Evolutionary conservation across 2,329 filamentous ascomycete genomes (phyloP).

Genomic region (Apiospora rasikravindrae): DNA sequence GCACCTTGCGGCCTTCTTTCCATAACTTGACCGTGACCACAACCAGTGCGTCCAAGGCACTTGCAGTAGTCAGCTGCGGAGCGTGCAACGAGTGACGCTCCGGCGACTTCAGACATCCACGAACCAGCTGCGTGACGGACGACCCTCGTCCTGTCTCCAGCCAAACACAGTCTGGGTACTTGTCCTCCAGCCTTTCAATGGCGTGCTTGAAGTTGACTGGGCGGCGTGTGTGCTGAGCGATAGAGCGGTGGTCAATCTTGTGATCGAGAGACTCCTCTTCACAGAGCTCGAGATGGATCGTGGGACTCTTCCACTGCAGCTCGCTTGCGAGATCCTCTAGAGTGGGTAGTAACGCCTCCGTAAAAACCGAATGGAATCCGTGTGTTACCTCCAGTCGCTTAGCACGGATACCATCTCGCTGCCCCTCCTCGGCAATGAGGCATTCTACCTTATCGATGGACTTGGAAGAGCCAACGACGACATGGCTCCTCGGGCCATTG

Average conservation of each 20-base stretch:
- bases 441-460: slow-evolving; percentile 23
- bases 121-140: slow-evolving; percentile 23
- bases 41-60: background rate
- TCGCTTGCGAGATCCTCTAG: slow-evolving; percentile 16
- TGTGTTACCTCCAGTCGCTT: slow-evolving; percentile 26
- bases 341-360: slow-evolving; percentile 21
- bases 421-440: background rate
- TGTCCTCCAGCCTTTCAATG: slow-evolving; percentile 22
- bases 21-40: slow-evolving; percentile 17
- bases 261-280: background rate
- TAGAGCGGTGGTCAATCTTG: background rate
- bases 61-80: background rate
- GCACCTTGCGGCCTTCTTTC: slow-evolving; percentile 16
- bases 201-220: slow-evolving; percentile 28
- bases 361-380: slow-evolving; percentile 28
- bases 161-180: slow-evolving; percentile 22
- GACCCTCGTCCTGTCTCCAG: slow-evolving; percentile 28
- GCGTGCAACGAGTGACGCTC: slow-evolving; percentile 12
- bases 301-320: slow-evolving; percentile 21
- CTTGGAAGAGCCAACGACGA: slow-evolving; percentile 24
- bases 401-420: background rate
- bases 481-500: slow-evolving; percentile 27
- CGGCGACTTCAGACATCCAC: background rate
- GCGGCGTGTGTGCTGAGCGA: slow-evolving; percentile 25
- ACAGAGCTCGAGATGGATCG: slow-evolving; percentile 23